These are phyloP conservation scores for Bryoerythrophyllum caledonicum DNA, from an alignment of 225 moss, liverwort and hornwort species.

Conservation along the genomic window DNA sequence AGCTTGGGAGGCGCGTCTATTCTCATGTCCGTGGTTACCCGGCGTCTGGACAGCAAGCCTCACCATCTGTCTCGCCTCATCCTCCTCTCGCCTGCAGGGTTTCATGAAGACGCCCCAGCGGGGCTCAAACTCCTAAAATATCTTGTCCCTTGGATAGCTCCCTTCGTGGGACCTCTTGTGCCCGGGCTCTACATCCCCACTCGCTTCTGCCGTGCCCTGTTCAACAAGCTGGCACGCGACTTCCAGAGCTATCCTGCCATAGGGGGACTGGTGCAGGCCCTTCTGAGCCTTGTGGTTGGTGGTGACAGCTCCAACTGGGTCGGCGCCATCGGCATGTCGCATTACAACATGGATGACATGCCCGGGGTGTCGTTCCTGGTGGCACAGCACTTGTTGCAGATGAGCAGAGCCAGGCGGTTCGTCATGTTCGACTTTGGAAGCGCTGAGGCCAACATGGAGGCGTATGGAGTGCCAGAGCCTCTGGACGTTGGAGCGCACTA, in stretches of 20 bases:
- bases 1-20: conserved; percentile 82
- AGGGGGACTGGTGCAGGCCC: conserved; percentile 70
- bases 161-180: conserved; percentile 53
- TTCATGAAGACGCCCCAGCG: conserved; percentile 59
- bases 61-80: conserved; percentile 68
- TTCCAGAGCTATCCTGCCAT: conserved; percentile 81
- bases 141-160: conserved; percentile 47
- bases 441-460: conserved; percentile 47
- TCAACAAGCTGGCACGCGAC: conserved; percentile 79
- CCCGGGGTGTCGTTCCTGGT: conserved; percentile 71
- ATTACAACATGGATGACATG: conserved; percentile 94
- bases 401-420: conserved; percentile 63
- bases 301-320: conserved; percentile 83
- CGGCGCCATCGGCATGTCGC: conserved; percentile 78
- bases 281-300: conserved; percentile 57
- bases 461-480: conserved; percentile 60
- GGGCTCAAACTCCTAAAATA: conserved; percentile 35
- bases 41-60: conserved; percentile 56
- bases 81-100: conserved; percentile 80
- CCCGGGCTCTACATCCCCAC: conserved; percentile 83
- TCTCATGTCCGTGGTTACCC: conserved; percentile 69
- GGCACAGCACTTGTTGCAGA: conserved; percentile 65
- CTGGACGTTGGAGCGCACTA: conserved; percentile 79
- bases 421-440: conserved; percentile 69
- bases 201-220: conserved; percentile 66